A percentile compares a stretch with the other conserved stretches of the same genome.
Conservation (phyloP, 1,284 basidiomycete genomes). For the Leccinum subspadiceum region DNA sequence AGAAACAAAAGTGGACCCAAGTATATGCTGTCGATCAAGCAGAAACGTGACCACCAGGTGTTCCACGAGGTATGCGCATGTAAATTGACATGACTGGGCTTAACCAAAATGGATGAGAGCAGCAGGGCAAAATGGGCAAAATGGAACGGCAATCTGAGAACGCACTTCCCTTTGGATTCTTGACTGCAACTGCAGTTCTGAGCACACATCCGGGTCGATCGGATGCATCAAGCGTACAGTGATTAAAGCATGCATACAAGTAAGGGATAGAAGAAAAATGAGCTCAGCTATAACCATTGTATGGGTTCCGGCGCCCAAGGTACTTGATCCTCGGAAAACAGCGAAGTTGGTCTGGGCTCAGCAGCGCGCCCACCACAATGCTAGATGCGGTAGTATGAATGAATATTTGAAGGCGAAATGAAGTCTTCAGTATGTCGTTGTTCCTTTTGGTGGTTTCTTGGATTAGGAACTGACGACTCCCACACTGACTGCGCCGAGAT, state of each 20-base stretch:
- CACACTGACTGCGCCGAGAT: neutral
- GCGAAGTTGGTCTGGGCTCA: constrained; percentile 4
- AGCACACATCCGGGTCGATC: neutral
- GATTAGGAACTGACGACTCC: neutral
- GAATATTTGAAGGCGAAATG: constrained; percentile 9
- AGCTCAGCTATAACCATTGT: constrained; percentile 1
- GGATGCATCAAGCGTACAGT: neutral
- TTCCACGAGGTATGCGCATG: constrained; percentile 19
- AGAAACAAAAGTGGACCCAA: neutral
- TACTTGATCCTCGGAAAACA: constrained; percentile 19
- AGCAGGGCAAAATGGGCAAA: neutral
- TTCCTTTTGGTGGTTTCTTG: neutral
- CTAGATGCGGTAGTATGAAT: neutral
- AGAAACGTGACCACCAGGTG: neutral
- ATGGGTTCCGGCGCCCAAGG: constrained; percentile 3
- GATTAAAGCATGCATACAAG: neutral
- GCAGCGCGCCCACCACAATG: neutral
- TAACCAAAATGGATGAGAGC: constrained; percentile 2
- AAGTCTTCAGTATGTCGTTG: neutral
- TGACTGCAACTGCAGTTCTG: neutral
- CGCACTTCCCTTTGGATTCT: neutral
- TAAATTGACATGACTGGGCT: neutral
- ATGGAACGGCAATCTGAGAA: constrained; percentile 1
- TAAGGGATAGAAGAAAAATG: neutral
- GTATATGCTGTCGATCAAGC: constrained; percentile 1